Conservation (phyloP, 345 rosid species). For the Eucalyptus cloeziana region DNA sequence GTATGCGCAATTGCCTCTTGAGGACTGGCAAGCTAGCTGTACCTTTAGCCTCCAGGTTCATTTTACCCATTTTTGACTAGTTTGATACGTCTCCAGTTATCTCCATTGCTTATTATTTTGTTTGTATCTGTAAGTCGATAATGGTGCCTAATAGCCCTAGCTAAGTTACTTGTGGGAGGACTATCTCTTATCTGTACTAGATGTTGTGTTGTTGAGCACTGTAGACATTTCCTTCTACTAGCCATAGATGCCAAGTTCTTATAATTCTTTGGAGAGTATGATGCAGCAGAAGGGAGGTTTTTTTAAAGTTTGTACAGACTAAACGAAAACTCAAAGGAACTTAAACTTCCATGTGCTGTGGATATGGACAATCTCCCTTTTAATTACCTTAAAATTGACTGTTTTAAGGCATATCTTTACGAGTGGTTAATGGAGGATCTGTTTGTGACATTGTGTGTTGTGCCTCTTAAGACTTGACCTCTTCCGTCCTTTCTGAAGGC, state of each 20-base stretch:
- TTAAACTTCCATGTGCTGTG: not conserved
- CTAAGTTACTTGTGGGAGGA: not conserved
- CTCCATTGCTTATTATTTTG: not conserved
- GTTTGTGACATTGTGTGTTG: not conserved
- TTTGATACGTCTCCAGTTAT: not conserved
- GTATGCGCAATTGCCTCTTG: not conserved
- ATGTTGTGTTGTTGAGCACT: not conserved
- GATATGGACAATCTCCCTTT: not conserved
- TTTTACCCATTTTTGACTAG: not conserved
- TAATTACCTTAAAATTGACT: not conserved
- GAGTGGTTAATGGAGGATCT: not conserved
- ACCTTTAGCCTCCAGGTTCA: not conserved
- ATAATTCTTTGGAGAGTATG: not conserved
- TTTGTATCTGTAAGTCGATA: not conserved
- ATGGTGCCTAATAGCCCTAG: not conserved
- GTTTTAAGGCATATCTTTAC: not conserved
- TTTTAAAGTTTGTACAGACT: not conserved
- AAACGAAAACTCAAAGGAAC: not conserved
- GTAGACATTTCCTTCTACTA: not conserved
- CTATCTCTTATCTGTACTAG: not conserved
- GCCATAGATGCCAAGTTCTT: not conserved
- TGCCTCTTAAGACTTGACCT: not conserved
- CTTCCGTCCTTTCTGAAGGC: not conserved
- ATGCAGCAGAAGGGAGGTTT: not conserved
- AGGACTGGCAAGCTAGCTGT: not conserved